Evolutionary conservation across 2,329 filamentous ascomycete genomes (phyloP).

Genomic region (Xylariaceae sp.): DNA sequence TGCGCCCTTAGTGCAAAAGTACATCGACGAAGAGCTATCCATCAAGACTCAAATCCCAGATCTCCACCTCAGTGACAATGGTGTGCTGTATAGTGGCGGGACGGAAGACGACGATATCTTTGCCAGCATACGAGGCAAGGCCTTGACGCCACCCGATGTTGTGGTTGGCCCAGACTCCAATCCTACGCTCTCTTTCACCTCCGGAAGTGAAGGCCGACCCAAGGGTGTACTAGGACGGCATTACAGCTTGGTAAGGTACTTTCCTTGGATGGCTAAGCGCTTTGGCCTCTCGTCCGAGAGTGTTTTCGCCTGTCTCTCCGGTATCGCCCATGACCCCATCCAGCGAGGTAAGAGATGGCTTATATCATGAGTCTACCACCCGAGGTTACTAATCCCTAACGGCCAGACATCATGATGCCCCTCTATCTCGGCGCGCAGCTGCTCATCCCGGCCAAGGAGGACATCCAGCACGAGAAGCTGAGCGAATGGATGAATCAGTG

Average conservation of each 20-base stretch:
- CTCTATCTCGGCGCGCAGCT: conserved; percentile 78
- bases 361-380: neutral
- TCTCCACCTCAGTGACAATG: conserved; percentile 65
- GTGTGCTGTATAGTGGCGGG: conserved; percentile 63
- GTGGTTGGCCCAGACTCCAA: conserved; percentile 80
- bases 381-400: neutral
- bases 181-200: conserved; percentile 69
- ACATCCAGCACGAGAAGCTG: conserved; percentile 79
- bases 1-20: conserved; percentile 48
- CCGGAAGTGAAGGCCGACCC: conserved; percentile 61
- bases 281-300: conserved; percentile 69
- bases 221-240: conserved; percentile 72
- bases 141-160: conserved; percentile 57
- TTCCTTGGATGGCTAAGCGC: conserved; percentile 84
- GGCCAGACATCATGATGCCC: conserved; percentile 77
- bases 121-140: conserved; percentile 42
- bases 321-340: conserved; percentile 73
- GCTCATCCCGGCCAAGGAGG: conserved; percentile 71
- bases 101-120: conserved; percentile 64
- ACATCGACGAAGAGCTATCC: conserved; percentile 65
- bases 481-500: conserved; percentile 61
- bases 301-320: conserved; percentile 75
- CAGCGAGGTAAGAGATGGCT: conserved; percentile 36
- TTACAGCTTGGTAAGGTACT: conserved; percentile 80
- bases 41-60: conserved; percentile 71